Evolutionary conservation across 192 early-diverging fungal species (phyloP).

Genomic region (Linnemannia schmuckeri): DNA sequence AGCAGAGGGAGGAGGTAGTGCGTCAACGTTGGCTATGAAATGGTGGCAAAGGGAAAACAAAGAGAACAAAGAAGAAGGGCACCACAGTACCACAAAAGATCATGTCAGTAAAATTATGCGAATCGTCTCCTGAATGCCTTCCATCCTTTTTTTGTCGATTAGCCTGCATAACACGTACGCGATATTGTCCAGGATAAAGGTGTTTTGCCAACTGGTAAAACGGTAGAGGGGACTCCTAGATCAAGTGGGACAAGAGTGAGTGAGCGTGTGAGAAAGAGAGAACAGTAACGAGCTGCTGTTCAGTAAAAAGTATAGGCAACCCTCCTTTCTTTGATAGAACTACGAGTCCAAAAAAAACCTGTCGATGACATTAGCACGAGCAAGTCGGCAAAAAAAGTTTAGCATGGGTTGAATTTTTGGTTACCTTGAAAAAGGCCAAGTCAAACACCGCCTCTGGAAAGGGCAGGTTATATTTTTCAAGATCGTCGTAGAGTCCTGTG

Average conservation of each 20-base stretch:
- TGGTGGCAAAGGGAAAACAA: not conserved
- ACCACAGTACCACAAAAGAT: not conserved
- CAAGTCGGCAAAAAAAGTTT: not conserved
- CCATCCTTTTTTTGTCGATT: not conserved
- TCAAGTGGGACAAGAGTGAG: not conserved
- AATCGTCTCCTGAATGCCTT: not conserved
- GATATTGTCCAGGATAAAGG: slow-evolving; percentile 85
- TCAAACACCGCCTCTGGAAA: slow-evolving; percentile 97
- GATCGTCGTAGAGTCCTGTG: slow-evolving; percentile 95
- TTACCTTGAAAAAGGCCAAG: slow-evolving; percentile 86
- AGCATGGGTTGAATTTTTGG: no score
- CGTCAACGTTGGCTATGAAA: slow-evolving; percentile 77
- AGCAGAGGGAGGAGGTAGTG: slow-evolving; percentile 92
- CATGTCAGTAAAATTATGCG: not conserved
- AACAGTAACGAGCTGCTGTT: not conserved
- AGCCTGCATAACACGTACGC: slow-evolving; percentile 26
- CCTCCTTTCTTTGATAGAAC: not conserved
- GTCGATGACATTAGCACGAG: not conserved
- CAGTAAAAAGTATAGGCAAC: not conserved
- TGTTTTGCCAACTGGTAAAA: slow-evolving; percentile 93
- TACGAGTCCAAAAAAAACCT: not conserved
- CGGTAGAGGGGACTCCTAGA: slow-evolving; percentile 79
- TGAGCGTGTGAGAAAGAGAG: not conserved
- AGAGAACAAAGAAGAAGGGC: not conserved
- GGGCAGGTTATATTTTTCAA: slow-evolving; percentile 91